Evolutionary conservation across 2,329 filamentous ascomycete species (phyloP).

Genomic region (Hypoxylon sp.): DNA sequence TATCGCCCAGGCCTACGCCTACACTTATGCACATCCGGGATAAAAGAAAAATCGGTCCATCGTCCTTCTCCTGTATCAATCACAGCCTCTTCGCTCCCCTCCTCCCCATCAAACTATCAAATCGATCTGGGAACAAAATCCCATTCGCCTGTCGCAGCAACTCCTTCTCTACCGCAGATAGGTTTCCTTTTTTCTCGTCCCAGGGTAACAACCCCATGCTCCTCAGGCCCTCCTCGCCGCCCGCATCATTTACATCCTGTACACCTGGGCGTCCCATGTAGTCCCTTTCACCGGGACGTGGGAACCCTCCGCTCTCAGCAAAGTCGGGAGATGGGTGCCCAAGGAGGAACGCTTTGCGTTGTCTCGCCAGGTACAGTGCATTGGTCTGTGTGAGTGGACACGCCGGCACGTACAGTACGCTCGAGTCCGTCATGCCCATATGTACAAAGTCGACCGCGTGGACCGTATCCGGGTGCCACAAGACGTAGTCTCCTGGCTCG

Average conservation of each 20-base stretch:
- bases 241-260: constrained; percentile 56
- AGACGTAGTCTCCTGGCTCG: constrained; percentile 80
- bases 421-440: constrained; percentile 76
- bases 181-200: constrained; percentile 25
- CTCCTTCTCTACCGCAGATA: constrained; percentile 36
- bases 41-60: too few species aligned
- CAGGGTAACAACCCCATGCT: constrained; percentile 63
- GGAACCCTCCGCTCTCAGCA: constrained; percentile 67
- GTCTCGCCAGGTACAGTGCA: constrained; percentile 77
- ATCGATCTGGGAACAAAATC: constrained; percentile 51
- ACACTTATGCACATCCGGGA: too few species aligned
- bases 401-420: constrained; percentile 88
- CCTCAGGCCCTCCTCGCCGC: constrained; percentile 56
- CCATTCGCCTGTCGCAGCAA: constrained; percentile 49
- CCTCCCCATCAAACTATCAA: constrained; percentile 37
- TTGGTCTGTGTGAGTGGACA: constrained; percentile 85
- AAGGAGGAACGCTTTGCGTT: constrained; percentile 76
- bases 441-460: constrained; percentile 87
- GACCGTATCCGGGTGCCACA: constrained; percentile 85
- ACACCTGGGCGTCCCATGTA: constrained; percentile 65
- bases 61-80: too few species aligned
- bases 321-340: constrained; percentile 80
- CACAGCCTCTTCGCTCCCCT: constrained; percentile 7
- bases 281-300: constrained; percentile 25
- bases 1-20: neutral